A percentile compares a stretch with the other conserved stretches of the same genome.
phyloP scores from a whole-genome alignment of 163 green algal genomes.

The Picocystis sp. region DNA sequence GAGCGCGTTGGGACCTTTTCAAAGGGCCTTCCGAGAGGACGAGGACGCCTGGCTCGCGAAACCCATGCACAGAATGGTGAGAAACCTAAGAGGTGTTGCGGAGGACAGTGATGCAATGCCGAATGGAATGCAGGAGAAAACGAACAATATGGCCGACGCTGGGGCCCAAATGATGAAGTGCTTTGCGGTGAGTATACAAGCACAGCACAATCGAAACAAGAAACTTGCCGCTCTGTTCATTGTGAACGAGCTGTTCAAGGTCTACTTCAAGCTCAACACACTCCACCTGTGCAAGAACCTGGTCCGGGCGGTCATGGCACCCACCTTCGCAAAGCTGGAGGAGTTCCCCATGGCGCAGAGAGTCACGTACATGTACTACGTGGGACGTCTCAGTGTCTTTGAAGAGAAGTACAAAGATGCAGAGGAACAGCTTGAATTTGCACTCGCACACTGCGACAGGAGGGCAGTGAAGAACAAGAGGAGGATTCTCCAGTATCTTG shows the following conservation, averaged over 20 bases:
- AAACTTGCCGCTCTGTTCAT: slow-evolving; percentile 50
- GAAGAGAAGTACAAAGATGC: slow-evolving; percentile 67
- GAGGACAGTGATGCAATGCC: background rate
- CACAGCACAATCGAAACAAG: slow-evolving; percentile 36
- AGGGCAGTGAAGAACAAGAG: slow-evolving; percentile 34
- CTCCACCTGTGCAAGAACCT: slow-evolving; percentile 49
- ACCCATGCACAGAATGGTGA: slow-evolving; percentile 5
- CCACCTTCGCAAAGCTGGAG: slow-evolving; percentile 41
- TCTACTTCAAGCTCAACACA: slow-evolving; percentile 78
- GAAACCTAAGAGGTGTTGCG: background rate
- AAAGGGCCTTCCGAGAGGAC: background rate
- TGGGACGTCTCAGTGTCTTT: slow-evolving; percentile 60
- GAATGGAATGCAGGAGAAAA: background rate
- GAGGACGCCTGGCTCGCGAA: slow-evolving; percentile 1
- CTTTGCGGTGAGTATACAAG: background rate
- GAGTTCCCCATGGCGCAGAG: slow-evolving; percentile 35
- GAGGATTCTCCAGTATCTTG: slow-evolving; percentile 61
- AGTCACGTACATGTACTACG: slow-evolving; percentile 67
- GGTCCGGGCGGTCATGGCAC: slow-evolving; percentile 35
- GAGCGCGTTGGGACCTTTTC: background rate
- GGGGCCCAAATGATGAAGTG: slow-evolving; percentile 5
- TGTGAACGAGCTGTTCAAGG: slow-evolving; percentile 64
- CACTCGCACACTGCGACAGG: slow-evolving; percentile 45
- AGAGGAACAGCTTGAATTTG: slow-evolving; percentile 45
- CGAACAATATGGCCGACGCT: slow-evolving; percentile 1